These are phyloP conservation scores for Martensiomyces pterosporus DNA, from an alignment of 192 early-diverging fungal genomes.

Conservation along the genomic window DNA sequence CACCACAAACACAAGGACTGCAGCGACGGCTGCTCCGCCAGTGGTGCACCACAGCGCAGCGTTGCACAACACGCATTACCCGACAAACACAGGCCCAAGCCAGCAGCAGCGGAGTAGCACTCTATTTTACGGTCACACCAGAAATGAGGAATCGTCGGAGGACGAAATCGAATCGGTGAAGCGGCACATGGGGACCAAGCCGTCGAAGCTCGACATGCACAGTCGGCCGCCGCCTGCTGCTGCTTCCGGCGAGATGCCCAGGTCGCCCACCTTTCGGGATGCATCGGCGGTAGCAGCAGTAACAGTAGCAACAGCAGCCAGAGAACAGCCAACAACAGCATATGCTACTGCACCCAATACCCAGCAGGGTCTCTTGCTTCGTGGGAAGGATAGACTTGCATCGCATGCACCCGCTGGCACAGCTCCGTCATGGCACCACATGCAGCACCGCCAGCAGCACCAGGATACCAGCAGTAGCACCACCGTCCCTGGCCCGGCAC, in stretches of 20 bases:
- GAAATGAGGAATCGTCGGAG: constrained; percentile 30
- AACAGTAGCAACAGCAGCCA: constrained; percentile 6
- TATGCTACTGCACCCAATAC: too few species aligned
- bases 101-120: background rate
- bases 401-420: too few species aligned
- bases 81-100: too few species aligned
- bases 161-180: constrained; percentile 48
- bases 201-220: constrained; percentile 40
- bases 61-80: constrained; percentile 32
- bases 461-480: background rate
- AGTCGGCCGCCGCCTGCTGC: too few species aligned
- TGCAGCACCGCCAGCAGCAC: background rate
- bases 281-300: constrained; percentile 1
- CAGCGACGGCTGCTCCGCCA: constrained; percentile 26
- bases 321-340: background rate
- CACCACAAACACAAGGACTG: constrained; percentile 5
- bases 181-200: constrained; percentile 43
- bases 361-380: too few species aligned
- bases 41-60: constrained; percentile 19
- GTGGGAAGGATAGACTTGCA: too few species aligned
- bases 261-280: constrained; percentile 16
- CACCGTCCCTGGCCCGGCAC: too few species aligned
- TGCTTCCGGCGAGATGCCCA: too few species aligned
- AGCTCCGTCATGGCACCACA: too few species aligned
- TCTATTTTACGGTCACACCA: constrained; percentile 4